Evolutionary conservation across 768 basidiomycete genomes (phyloP).

Genomic region (Boletus barrowsii): DNA sequence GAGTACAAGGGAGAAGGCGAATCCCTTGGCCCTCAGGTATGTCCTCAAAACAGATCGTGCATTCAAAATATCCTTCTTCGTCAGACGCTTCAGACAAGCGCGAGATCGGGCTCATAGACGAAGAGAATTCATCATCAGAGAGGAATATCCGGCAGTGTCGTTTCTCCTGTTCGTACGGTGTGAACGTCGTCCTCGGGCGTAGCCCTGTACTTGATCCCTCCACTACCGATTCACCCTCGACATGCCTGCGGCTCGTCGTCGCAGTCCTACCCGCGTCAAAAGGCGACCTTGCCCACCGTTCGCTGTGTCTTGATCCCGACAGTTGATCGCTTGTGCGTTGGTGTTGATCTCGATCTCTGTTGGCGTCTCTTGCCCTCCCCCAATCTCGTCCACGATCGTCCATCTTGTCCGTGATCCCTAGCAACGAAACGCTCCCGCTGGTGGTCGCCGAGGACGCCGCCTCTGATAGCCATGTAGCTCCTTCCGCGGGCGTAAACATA

Average conservation of each 20-base stretch:
- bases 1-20: conserved; percentile 42
- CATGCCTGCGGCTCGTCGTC: not conserved
- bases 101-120: not conserved
- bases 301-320: conserved; percentile 1
- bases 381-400: conserved; percentile 30
- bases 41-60: conserved; percentile 55
- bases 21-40: conserved; percentile 39
- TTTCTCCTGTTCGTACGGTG: conserved; percentile 19
- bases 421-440: conserved; percentile 46
- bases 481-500: conserved; percentile 40
- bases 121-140: conserved; percentile 7
- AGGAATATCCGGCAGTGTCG: conserved; percentile 29
- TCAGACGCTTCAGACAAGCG: conserved; percentile 1
- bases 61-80: conserved; percentile 37
- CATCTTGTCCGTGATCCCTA: conserved; percentile 39
- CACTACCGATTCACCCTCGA: not conserved
- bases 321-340: not conserved
- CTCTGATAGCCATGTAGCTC: conserved; percentile 9
- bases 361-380: not conserved
- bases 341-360: not conserved
- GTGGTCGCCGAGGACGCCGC: conserved; percentile 32
- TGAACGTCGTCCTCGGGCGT: not conserved
- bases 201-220: conserved; percentile 5
- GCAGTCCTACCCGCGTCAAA: not conserved
- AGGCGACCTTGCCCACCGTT: not conserved